Evolutionary conservation across 805 yeast genomes (phyloP).

Genomic region (Pichia occidentalis): DNA sequence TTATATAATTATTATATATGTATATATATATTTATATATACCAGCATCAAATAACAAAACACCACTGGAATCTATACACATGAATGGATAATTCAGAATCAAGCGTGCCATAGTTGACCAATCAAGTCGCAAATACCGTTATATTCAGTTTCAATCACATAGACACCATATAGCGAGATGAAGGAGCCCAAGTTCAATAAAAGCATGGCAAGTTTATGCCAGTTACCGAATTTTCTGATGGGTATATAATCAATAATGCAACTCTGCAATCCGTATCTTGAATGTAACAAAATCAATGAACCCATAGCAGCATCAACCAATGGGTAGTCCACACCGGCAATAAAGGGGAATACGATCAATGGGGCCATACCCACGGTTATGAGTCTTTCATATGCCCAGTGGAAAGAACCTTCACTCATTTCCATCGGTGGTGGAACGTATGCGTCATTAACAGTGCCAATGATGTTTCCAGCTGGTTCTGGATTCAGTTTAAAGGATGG

Average conservation of each 20-base stretch:
- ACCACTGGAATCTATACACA: constrained; percentile 2
- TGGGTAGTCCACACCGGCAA: constrained; percentile 60
- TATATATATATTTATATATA: too few species aligned
- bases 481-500: constrained; percentile 46
- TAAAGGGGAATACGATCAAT: constrained; percentile 65
- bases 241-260: constrained; percentile 95
- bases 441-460: constrained; percentile 93
- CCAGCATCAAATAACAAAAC: too few species aligned
- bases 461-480: constrained; percentile 85
- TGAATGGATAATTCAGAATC: neutral
- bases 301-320: constrained; percentile 73
- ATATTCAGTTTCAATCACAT: constrained; percentile 71
- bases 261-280: constrained; percentile 79
- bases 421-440: constrained; percentile 56
- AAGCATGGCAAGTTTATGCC: constrained; percentile 63
- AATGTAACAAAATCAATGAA: constrained; percentile 62
- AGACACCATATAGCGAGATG: constrained; percentile 71
- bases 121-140: constrained; percentile 71
- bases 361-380: constrained; percentile 72
- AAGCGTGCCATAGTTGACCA: constrained; percentile 53
- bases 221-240: constrained; percentile 70
- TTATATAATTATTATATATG: too few species aligned
- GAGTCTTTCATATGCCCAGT: constrained; percentile 86
- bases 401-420: constrained; percentile 74
- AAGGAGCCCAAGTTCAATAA: constrained; percentile 67